phyloP scores from a whole-genome alignment of 306 rosid species.

The Ochetophila trinervis region DNA sequence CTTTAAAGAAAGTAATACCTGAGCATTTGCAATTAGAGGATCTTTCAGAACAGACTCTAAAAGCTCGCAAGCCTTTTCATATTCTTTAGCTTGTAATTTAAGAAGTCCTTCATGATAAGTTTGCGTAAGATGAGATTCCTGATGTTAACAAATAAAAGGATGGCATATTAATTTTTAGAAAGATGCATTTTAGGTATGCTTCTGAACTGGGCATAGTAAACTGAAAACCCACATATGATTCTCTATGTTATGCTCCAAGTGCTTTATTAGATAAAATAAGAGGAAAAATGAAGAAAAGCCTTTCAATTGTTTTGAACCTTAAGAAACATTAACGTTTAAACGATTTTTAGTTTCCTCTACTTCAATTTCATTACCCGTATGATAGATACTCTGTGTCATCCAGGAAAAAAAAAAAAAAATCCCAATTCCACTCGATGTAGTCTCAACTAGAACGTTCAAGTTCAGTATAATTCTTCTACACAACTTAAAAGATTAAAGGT shows the following conservation, averaged over 20 bases:
- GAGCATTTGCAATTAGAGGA: slow-evolving; percentile 65
- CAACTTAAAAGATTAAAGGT: neutral
- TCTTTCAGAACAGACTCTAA: slow-evolving; percentile 83
- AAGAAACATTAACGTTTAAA: neutral
- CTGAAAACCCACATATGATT: neutral
- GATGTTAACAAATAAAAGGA: slow-evolving; percentile 23
- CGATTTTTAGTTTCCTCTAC: neutral
- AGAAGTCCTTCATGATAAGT: slow-evolving; percentile 92
- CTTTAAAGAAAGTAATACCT: slow-evolving; percentile 37
- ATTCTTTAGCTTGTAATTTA: slow-evolving; percentile 79
- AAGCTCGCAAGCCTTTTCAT: slow-evolving; percentile 71
- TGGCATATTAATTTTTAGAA: neutral
- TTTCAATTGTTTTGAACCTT: neutral
- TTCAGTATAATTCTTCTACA: neutral
- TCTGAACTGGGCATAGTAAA: neutral
- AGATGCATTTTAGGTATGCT: neutral
- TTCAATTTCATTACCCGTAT: neutral
- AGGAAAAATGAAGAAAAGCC: neutral
- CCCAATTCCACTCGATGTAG: neutral
- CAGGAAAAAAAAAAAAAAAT: too few relatives aligned
- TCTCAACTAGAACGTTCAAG: neutral
- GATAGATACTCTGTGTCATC: neutral
- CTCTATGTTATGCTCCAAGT: neutral
- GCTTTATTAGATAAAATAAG: too few relatives aligned
- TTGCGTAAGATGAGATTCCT: slow-evolving; percentile 95